Base-by-base conservation (phyloP, 352 stramenopile genomes). In the Pythium phragmiticola region DNA sequence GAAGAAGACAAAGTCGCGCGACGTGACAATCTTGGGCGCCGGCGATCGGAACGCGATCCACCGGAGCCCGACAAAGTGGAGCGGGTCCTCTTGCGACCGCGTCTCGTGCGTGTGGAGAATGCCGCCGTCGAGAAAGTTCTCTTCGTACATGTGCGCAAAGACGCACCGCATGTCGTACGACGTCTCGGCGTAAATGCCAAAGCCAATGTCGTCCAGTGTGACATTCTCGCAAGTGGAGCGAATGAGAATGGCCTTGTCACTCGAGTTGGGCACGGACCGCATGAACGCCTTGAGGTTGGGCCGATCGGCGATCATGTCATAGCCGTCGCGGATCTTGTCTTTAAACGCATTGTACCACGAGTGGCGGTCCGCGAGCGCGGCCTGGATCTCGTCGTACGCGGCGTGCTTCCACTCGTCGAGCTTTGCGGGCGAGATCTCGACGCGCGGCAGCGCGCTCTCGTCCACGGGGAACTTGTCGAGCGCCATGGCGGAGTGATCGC, bases 21-120 rank as follows among this genome's bases (percentile, higher is more conserved):
- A 74, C 4, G 74, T 69, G 23, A 72, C 61, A 51, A 84, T n/a
- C 39, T 61, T 51, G 0, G 76, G 70, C 19, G 70, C 65, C 3
- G 75, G 74, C 11, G 76, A 75, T 5, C 72, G 73, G 57, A 82
- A 74, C 36, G 70, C 70, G 48, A 73, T 65, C 69, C 75, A 82
- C 34, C 79, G 79, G 28, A 86, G 34, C 37, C 77, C 77, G 1
- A 83, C 74, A 48, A 80, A 86, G 23, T 65, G 70, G 39, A 82
- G 77, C 34, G 73, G 68, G 19, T 86, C 77, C 4, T 79, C 66
- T 7, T 12, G n/a, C 3, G 69, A 76, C 23, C 64, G 62, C 13
- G 63, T 68, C 60, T 73, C 50, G 48, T 73, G 63, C 14, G 65
- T 69, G 26, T 86, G 72, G 37, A 86, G 57, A 19, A 86, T 65